Conservation (phyloP, 176 grass and related monocot species). For the Rhynchospora tenuis region DNA sequence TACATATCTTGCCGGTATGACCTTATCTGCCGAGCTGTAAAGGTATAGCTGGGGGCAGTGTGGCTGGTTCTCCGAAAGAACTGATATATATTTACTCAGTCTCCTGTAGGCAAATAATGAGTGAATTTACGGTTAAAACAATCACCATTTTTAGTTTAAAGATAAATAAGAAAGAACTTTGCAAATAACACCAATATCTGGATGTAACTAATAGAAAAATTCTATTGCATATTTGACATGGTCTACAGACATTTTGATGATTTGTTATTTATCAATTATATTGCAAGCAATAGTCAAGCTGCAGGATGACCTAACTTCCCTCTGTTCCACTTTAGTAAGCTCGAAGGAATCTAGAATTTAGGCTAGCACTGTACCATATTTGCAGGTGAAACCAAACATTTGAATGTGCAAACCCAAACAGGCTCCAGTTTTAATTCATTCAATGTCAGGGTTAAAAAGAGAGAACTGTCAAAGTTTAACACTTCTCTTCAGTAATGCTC, state of each 20-base stretch:
- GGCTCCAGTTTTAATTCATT: background rate
- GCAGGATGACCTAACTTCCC: too few species aligned
- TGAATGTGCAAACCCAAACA: background rate
- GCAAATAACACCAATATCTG: background rate
- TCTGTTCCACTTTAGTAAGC: too few species aligned
- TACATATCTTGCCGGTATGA: slow-evolving; percentile 55
- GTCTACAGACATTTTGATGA: background rate
- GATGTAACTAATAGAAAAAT: background rate
- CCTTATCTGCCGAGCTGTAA: slow-evolving; percentile 75
- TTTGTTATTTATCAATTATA: background rate
- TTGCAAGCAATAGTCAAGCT: background rate
- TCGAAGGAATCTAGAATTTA: too few species aligned
- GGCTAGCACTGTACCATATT: too few species aligned
- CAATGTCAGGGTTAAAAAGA: background rate
- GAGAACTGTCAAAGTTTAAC: background rate
- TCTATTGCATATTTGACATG: background rate
- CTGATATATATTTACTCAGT: slow-evolving; percentile 42
- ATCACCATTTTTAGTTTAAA: background rate
- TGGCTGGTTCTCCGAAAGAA: slow-evolving; percentile 69
- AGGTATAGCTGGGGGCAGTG: slow-evolving; percentile 86
- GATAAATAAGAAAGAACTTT: background rate
- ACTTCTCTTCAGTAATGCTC: background rate
- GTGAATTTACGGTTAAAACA: background rate
- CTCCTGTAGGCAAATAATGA: slow-evolving; percentile 46
- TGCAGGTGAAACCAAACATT: background rate